phyloP scores from a whole-genome alignment of 345 rosid species.

The Chamaenerion angustifolium region DNA sequence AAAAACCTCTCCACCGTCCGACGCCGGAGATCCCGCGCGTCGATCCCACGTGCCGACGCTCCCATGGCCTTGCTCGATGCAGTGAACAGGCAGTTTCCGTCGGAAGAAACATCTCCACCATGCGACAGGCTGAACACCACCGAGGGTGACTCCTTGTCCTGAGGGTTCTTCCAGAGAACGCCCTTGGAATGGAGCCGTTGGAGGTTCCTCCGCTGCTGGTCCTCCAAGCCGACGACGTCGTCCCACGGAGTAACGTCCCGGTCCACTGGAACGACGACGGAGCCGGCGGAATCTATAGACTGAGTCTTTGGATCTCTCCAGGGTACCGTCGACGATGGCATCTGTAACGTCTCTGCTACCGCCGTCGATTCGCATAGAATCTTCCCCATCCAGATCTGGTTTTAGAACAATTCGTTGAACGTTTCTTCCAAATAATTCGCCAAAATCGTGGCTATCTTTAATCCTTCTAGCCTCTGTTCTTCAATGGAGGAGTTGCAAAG shows the following conservation, averaged over 20 bases:
- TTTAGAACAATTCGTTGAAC: background rate
- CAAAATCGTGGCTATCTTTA: background rate
- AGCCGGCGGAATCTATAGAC: constrained; percentile 35
- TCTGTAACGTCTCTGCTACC: constrained; percentile 45
- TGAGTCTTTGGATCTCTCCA: constrained; percentile 42
- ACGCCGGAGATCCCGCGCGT: constrained; percentile 15
- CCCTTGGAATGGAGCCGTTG: constrained; percentile 65
- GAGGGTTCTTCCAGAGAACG: constrained; percentile 81
- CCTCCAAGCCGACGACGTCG: constrained; percentile 75
- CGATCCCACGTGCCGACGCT: constrained; percentile 43
- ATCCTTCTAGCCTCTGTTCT: constrained; percentile 11
- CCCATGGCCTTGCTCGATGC: constrained; percentile 74
- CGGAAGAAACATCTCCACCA: constrained; percentile 91
- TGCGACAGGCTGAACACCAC: constrained; percentile 71
- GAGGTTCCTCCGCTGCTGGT: constrained; percentile 69
- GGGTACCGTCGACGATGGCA: constrained; percentile 43
- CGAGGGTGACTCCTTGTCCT: constrained; percentile 26
- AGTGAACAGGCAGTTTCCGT: constrained; percentile 95
- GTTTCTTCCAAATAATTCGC: background rate
- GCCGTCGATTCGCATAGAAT: constrained; percentile 65
- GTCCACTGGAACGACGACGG: constrained; percentile 26
- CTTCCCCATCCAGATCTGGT: constrained; percentile 48
- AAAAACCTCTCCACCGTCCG: constrained; percentile 51
- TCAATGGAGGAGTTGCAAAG: constrained; percentile 10
- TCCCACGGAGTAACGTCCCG: constrained; percentile 39